Percentiles rank a stretch among this genome's conserved stretches.
These are phyloP conservation scores for Saccharomycopsis crataegensis DNA, from an alignment of 1,139 yeast genomes.

Conservation along the genomic window DNA sequence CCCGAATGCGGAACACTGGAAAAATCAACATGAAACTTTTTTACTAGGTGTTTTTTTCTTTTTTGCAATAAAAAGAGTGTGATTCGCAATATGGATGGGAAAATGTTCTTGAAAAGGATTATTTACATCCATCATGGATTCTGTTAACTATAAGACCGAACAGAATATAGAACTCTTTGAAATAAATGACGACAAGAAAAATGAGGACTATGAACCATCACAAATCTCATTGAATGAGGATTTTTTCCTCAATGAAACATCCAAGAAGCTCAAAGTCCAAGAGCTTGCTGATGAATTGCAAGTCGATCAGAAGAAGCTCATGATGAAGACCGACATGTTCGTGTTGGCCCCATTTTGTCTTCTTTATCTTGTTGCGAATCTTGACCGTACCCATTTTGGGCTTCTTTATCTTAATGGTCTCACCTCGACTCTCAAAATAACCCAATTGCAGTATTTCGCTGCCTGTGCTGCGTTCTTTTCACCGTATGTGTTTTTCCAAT, in stretches of 20 bases:
- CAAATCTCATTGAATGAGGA: background rate
- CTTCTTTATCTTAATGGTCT: slow-evolving; percentile 67
- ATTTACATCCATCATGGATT: too few species aligned
- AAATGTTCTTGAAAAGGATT: too few species aligned
- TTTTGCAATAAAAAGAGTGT: too few species aligned
- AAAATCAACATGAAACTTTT: too few species aligned
- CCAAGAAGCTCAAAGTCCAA: slow-evolving; percentile 26
- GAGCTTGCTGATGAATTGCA: slow-evolving; percentile 36
- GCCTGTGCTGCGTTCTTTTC: slow-evolving; percentile 61
- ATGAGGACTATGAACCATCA: background rate
- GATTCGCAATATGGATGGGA: too few species aligned
- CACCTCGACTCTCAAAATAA: slow-evolving; percentile 41
- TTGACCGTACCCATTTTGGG: slow-evolving; percentile 68
- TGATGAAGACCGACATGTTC: slow-evolving; percentile 56
- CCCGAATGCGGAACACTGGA: too few species aligned
- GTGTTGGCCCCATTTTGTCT: slow-evolving; percentile 66
- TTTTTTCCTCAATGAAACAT: slow-evolving; percentile 17
- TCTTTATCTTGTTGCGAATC: slow-evolving; percentile 58
- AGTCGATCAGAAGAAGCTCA: slow-evolving; percentile 39
- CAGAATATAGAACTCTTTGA: background rate
- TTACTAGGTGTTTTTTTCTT: too few species aligned
- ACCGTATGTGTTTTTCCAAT: slow-evolving; percentile 61
- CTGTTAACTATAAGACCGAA: too few species aligned
- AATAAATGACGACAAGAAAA: background rate
- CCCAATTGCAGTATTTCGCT: slow-evolving; percentile 53